Evolutionary conservation across 306 rosid species (phyloP).

Genomic region (Glycine tomentella): DNA sequence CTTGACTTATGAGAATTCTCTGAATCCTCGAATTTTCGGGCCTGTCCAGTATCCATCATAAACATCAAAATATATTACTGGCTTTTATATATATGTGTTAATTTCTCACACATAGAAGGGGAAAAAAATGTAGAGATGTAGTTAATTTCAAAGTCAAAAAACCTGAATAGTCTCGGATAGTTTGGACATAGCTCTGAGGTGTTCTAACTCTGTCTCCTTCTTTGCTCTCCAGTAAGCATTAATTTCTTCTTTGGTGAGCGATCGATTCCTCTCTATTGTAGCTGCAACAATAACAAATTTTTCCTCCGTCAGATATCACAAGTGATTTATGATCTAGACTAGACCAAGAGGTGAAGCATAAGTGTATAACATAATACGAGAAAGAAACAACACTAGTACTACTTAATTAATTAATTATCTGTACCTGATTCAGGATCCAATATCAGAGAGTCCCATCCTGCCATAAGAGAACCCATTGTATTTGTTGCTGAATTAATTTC

Average conservation of each 20-base stretch:
- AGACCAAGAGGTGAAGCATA: not conserved
- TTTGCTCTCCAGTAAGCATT: constrained; percentile 64
- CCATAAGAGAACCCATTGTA: constrained; percentile 85
- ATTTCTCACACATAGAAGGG: not conserved
- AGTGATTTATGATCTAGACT: not conserved
- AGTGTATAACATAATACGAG: not conserved
- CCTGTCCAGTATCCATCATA: constrained; percentile 22
- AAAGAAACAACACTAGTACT: no score
- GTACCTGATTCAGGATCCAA: constrained; percentile 64
- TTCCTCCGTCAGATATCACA: not conserved
- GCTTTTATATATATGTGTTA: not conserved
- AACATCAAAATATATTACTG: not conserved
- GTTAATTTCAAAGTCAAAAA: constrained; percentile 12
- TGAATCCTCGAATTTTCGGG: not conserved
- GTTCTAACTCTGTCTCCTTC: constrained; percentile 65
- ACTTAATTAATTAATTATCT: not conserved
- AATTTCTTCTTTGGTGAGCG: constrained; percentile 69
- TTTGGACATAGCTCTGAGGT: constrained; percentile 53
- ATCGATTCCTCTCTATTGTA: constrained; percentile 54
- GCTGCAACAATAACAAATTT: constrained; percentile 32
- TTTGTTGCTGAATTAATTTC: not conserved
- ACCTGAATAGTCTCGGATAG: constrained; percentile 54
- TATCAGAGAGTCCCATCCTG: constrained; percentile 72
- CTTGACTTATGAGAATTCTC: constrained; percentile 50
- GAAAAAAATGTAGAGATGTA: not conserved